phyloP scores from a whole-genome alignment of 176 grass and related monocot genomes.

The Rhynchospora tenuis region DNA sequence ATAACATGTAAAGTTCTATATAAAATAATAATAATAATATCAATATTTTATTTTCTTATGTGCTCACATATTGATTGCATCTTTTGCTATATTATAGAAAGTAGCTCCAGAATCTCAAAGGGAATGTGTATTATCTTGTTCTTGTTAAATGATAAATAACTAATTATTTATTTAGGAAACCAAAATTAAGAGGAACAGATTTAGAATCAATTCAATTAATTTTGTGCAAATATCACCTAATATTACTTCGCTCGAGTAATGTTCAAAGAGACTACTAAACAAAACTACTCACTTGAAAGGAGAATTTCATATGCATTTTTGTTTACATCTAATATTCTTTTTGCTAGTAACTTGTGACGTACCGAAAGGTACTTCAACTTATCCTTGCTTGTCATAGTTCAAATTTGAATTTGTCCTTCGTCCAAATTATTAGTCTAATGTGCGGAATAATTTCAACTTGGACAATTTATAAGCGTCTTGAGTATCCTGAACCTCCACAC shows the following conservation, averaged over 20 bases:
- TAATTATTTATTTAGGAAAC: not conserved
- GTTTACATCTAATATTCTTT: conserved; percentile 6
- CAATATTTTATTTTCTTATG: too few relatives aligned
- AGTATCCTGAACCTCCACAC: conserved; percentile 90
- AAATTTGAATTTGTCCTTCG: not conserved
- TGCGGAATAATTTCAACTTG: not conserved
- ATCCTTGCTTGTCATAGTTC: not conserved
- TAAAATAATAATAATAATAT: too few relatives aligned
- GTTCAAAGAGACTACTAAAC: not conserved
- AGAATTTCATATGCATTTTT: conserved; percentile 22
- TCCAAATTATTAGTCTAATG: not conserved
- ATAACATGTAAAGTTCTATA: too few relatives aligned
- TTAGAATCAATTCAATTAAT: not conserved
- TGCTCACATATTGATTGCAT: too few relatives aligned
- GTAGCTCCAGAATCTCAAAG: not conserved
- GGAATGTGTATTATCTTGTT: not conserved
- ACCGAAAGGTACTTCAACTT: not conserved
- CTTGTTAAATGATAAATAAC: not conserved
- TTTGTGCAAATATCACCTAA: not conserved
- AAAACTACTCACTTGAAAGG: not conserved
- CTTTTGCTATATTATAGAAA: not conserved
- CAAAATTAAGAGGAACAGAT: not conserved
- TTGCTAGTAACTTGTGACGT: not conserved
- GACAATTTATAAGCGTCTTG: conserved; percentile 56
- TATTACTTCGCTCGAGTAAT: not conserved